Evolutionary conservation across 2,329 filamentous ascomycete genomes (phyloP), one percentile per base, ranked within the genome.

Genomic region (Penicillium sp.): DNA sequence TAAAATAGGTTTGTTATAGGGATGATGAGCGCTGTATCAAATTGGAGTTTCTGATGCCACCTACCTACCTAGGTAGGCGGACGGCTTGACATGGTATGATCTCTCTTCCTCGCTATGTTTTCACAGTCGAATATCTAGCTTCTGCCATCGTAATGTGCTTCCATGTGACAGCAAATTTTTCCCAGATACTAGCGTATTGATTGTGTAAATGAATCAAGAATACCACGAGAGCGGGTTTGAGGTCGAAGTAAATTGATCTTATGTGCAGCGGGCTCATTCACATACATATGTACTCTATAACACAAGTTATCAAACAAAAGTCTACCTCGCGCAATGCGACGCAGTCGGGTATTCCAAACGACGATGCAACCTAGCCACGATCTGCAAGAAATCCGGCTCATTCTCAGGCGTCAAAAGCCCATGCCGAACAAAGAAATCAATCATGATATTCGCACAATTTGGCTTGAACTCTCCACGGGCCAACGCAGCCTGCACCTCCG

Each of bases 401-500:
- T 91, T 90, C 64, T 89, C 89, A 40, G 78, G 73, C 8, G 87
- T 95, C 67, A 97, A 69, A 58, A 96, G 84, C 0, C 90, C 89
- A 73, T 91, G 90, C 49, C 93, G 83, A 62, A 96, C 80, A 69
- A 99, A 89, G 76, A 97, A 99, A 71, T 97, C 91, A 42, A 97
- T 74, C 69, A 94, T 76, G 44, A 96, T 84, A 54, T 94, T 71
- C 13, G 89, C 88, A 73, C 92, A 97, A 71, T 97, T 97, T 2
- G 92, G 89, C 78, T 99, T 99, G 78, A 93, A 99, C 63, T 87
- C 83, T 13, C 89, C 90, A 48, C 78, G 77, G 14, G 80, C 81
- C 67, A 99, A 76, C 41, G 87, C 85, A 53, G 80, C 78, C 71
- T 86, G 83, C 41, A 95, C 84, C 73, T 96, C 83, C n/a, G 88